Percentiles rank a stretch among this genome's conserved stretches.
Evolutionary conservation across 176 grass and related monocot species (phyloP).

Genomic region (Paspalum notatum): DNA sequence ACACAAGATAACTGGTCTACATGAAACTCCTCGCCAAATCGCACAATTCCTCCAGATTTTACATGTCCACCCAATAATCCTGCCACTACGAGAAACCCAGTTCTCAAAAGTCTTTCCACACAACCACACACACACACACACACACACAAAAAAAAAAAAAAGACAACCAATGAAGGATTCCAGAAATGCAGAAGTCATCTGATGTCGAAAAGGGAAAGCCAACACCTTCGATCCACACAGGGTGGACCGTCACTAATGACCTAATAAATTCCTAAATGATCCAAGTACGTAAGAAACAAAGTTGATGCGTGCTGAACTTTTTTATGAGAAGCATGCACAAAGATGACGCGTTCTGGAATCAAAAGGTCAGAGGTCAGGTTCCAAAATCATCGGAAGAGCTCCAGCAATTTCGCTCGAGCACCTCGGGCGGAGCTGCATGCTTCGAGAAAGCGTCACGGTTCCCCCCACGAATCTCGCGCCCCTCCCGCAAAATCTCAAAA

Average conservation of each 20-base stretch:
- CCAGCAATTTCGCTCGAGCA: not conserved
- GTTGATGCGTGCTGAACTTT: not conserved
- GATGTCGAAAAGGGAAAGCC: not conserved
- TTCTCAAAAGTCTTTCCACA: conserved; percentile 2
- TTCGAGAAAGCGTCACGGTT: not conserved
- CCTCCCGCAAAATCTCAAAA: conserved; percentile 15
- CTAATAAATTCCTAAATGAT: not conserved
- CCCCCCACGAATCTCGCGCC: conserved; percentile 2
- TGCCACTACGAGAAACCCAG: not conserved
- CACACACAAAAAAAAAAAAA: not conserved
- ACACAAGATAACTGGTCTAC: not conserved
- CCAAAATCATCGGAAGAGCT: not conserved
- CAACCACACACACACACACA: too few relatives aligned
- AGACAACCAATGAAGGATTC: not conserved
- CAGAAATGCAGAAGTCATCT: not conserved
- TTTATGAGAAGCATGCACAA: not conserved
- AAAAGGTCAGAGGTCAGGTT: not conserved
- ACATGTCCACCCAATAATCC: not conserved
- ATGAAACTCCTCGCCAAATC: not conserved
- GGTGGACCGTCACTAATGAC: not conserved
- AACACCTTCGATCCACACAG: not conserved
- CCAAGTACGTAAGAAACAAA: not conserved
- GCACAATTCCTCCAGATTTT: not conserved
- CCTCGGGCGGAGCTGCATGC: not conserved
- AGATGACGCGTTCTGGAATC: not conserved